These are phyloP conservation scores for Arabidopsis suecica DNA, from an alignment of 345 rosid species.

Conservation along the genomic window DNA sequence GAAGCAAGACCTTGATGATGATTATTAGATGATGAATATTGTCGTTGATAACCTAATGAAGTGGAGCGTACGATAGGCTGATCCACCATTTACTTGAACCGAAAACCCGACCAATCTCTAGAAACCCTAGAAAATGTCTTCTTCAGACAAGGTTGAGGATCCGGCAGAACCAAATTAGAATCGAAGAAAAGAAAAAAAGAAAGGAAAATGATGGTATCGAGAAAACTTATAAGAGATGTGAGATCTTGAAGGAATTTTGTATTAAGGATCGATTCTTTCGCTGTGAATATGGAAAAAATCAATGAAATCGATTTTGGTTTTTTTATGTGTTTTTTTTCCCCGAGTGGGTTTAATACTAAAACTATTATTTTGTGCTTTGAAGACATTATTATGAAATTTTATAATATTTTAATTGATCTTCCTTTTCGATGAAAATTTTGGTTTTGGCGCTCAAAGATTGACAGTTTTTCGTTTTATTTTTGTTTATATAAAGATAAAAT, in stretches of 20 bases:
- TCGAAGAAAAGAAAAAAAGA: not conserved
- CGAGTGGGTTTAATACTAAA: not conserved
- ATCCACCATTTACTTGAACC: conserved; percentile 74
- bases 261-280: conserved; percentile 41
- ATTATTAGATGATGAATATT: not conserved
- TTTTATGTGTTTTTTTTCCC: not conserved
- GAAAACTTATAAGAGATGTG: conserved; percentile 25
- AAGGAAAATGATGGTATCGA: not conserved
- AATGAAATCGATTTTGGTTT: conserved; percentile 16
- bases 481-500: not conserved
- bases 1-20: conserved; percentile 21
- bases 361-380: not conserved
- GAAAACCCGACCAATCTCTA: conserved; percentile 33
- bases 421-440: not conserved
- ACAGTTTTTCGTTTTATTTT: conserved; percentile 6
- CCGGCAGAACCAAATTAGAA: not conserved
- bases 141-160: conserved; percentile 6
- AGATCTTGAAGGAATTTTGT: conserved; percentile 32
- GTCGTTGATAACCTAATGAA: conserved; percentile 26
- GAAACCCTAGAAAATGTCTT: conserved; percentile 34
- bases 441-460: conserved; percentile 37
- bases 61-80: conserved; percentile 59
- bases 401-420: not conserved
- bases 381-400: not conserved
- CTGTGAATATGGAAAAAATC: conserved; percentile 30